A percentile compares a stretch with the other conserved stretches of the same genome.
Conservation (phyloP, 1,139 yeast genomes). For the Blastobotrys proliferans region DNA sequence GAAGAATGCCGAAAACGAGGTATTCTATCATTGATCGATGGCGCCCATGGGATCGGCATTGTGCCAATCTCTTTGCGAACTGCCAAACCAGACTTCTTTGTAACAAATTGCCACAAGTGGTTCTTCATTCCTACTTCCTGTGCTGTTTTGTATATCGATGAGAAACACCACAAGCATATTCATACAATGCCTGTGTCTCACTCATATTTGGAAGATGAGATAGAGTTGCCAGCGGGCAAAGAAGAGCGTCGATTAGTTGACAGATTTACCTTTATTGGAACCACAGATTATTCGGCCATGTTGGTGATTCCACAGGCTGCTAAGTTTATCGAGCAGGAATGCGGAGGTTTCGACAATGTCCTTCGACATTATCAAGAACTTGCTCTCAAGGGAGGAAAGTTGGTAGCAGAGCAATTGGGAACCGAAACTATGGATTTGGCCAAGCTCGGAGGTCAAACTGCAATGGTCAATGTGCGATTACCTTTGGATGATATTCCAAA, state of each 20-base stretch:
- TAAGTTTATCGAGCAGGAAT: conserved; percentile 47
- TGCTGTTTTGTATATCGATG: conserved; percentile 57
- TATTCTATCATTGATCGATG: conserved; percentile 60
- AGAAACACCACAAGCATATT: conserved; percentile 46
- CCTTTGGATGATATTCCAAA: conserved; percentile 31
- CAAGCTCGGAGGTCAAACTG: conserved; percentile 34
- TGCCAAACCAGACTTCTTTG: conserved; percentile 57
- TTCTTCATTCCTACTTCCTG: conserved; percentile 54
- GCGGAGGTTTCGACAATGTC: conserved; percentile 62
- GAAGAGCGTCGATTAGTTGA: conserved; percentile 22
- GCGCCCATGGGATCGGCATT: conserved; percentile 67
- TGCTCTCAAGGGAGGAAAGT: conserved; percentile 42
- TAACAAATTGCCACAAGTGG: conserved; percentile 72
- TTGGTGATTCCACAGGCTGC: conserved; percentile 42
- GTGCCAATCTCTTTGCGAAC: conserved; percentile 44
- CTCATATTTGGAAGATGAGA: conserved; percentile 18
- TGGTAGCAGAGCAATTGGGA: conserved; percentile 35
- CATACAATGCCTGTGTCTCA: conserved; percentile 58
- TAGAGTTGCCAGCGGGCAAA: conserved; percentile 9
- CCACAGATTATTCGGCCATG: conserved; percentile 36
- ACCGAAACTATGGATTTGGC: conserved; percentile 22
- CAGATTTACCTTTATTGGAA: conserved; percentile 38
- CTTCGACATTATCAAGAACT: conserved; percentile 45
- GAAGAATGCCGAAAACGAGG: conserved; percentile 45
- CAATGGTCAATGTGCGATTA: conserved; percentile 47